A percentile compares a stretch with the other conserved stretches of the same genome.
phyloP scores from a whole-genome alignment of 2,329 filamentous ascomycete species.

The Diaporthe citriasiana region DNA sequence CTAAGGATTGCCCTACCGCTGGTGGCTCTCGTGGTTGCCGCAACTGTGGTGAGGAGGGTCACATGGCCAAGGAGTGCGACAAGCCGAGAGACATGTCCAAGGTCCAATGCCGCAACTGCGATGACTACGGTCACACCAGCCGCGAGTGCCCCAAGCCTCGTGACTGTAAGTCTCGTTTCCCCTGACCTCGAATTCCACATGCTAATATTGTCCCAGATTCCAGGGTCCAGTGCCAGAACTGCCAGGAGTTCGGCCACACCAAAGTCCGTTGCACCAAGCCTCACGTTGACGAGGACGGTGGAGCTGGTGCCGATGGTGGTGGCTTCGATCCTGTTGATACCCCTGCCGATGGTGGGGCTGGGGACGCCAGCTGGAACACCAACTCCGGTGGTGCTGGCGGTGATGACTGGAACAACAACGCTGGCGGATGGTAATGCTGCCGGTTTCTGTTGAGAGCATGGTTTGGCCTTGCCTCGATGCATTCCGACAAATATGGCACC shows the following conservation, averaged over 20 bases:
- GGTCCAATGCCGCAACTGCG: slow-evolving; percentile 65
- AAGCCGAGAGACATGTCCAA: slow-evolving; percentile 58
- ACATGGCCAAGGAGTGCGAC: slow-evolving; percentile 74
- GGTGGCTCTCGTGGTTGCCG: slow-evolving; percentile 68
- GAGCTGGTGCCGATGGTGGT: slow-evolving; percentile 32
- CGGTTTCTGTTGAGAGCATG: not conserved
- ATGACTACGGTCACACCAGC: slow-evolving; percentile 62
- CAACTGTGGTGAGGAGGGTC: slow-evolving; percentile 72
- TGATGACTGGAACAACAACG: slow-evolving; percentile 34
- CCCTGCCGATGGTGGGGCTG: slow-evolving; percentile 38
- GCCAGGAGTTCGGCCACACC: slow-evolving; percentile 62
- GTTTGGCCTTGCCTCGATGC: not conserved
- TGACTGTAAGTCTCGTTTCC: slow-evolving; percentile 59
- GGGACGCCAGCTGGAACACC: slow-evolving; percentile 37
- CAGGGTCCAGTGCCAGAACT: slow-evolving; percentile 72
- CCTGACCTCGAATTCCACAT: not conserved
- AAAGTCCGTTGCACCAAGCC: slow-evolving; percentile 56
- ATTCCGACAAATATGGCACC: not conserved
- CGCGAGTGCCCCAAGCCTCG: slow-evolving; percentile 69
- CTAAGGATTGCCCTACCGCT: slow-evolving; percentile 74
- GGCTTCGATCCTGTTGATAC: slow-evolving; percentile 25
- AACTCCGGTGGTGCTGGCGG: slow-evolving; percentile 36
- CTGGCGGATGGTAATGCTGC: slow-evolving; percentile 29
- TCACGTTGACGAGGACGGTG: slow-evolving; percentile 47
- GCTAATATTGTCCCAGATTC: slow-evolving; percentile 53